Conservation (phyloP, 805 yeast species). For the Hemisphaericaspora nanyangensis region DNA sequence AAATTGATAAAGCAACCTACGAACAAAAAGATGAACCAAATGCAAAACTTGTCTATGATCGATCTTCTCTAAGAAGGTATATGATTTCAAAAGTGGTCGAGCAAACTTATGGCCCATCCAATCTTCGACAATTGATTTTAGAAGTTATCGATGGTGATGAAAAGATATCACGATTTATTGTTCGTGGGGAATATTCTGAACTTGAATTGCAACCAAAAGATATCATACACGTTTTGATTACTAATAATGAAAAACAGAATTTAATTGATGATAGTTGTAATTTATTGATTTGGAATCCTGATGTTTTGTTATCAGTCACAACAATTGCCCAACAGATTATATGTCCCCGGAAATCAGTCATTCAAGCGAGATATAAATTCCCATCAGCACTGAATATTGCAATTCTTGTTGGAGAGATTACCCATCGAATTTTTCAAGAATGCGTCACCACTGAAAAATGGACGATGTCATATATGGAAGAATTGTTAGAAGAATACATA, state of each 20-base stretch:
- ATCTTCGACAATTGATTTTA: constrained; percentile 49
- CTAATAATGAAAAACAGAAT: constrained; percentile 31
- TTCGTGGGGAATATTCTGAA: constrained; percentile 60
- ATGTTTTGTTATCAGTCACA: constrained; percentile 76
- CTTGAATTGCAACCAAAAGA: constrained; percentile 49
- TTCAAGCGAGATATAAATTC: constrained; percentile 51
- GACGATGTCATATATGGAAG: constrained; percentile 33
- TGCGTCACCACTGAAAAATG: constrained; percentile 42
- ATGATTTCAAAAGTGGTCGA: constrained; percentile 36
- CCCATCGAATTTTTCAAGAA: constrained; percentile 71
- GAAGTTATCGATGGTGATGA: constrained; percentile 43
- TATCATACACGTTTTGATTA: constrained; percentile 59
- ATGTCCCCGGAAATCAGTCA: constrained; percentile 70
- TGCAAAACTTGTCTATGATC: constrained; percentile 23
- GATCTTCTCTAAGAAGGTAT: constrained; percentile 44
- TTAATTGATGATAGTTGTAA: constrained; percentile 55
- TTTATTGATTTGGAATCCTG: constrained; percentile 81
- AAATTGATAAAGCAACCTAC: constrained; percentile 2
- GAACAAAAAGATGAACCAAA: constrained; percentile 1
- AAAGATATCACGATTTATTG: constrained; percentile 37
- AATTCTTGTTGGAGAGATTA: constrained; percentile 74
- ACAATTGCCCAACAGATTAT: constrained; percentile 68
- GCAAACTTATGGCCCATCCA: constrained; percentile 3
- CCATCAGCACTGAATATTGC: constrained; percentile 66
- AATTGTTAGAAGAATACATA: constrained; percentile 35